A percentile compares a stretch with the other conserved stretches of the same genome.
phyloP scores from a whole-genome alignment of 306 rosid species.

The Inga laurina region DNA sequence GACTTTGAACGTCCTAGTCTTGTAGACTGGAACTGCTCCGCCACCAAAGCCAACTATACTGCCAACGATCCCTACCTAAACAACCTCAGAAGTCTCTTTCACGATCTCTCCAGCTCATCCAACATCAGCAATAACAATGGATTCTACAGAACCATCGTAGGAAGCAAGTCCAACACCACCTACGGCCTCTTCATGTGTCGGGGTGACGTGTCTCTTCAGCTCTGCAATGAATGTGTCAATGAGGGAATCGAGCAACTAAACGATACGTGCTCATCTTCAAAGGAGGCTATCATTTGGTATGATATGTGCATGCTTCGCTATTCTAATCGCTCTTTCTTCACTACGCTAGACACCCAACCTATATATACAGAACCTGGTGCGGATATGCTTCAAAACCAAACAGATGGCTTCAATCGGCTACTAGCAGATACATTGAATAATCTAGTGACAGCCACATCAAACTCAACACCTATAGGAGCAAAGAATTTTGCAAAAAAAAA shows the following conservation, averaged over 20 bases:
- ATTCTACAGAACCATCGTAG: neutral
- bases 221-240: conserved; percentile 13
- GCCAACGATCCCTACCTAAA: neutral
- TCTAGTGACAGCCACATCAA: neutral
- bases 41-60: neutral
- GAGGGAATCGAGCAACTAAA: neutral
- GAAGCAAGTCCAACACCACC: neutral
- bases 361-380: accelerated
- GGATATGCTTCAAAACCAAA: neutral
- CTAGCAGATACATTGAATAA: neutral
- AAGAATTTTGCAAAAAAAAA: conserved; percentile 19
- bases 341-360: neutral
- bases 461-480: neutral
- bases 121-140: neutral
- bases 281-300: conserved; percentile 29
- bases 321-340: conserved; percentile 16
- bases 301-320: conserved; percentile 32
- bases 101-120: neutral
- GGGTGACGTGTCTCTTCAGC: neutral
- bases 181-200: conserved; percentile 40
- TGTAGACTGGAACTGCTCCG: neutral
- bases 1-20: neutral
- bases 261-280: neutral
- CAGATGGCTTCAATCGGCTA: neutral
- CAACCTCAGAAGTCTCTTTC: neutral